Evolutionary conservation across 2,329 filamentous ascomycete species (phyloP).

Genomic region (Pleurostoma richardsiae): DNA sequence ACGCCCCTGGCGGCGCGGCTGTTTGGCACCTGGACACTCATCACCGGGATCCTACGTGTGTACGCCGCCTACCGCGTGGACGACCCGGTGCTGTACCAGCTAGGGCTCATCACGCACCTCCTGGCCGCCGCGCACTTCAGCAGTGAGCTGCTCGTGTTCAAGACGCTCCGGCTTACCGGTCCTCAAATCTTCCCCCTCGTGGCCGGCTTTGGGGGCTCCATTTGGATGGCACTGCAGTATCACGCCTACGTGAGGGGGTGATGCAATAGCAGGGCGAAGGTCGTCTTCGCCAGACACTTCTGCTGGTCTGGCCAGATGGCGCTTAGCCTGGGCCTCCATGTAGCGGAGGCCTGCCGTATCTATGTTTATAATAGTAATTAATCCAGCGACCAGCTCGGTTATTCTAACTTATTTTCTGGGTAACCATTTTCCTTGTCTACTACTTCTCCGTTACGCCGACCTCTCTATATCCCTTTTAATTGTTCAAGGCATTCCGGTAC

Average conservation of each 20-base stretch:
- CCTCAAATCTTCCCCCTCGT: constrained; percentile 52
- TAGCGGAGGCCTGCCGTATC: background rate
- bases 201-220: constrained; percentile 35
- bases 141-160: constrained; percentile 76
- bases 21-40: constrained; percentile 84
- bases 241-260: constrained; percentile 54
- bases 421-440: background rate
- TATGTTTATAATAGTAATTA: background rate
- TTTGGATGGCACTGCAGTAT: constrained; percentile 65
- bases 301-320: no score
- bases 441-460: no score
- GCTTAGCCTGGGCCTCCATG: no score
- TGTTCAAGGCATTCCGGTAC: constrained; percentile 63
- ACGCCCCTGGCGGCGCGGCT: constrained; percentile 73
- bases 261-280: background rate
- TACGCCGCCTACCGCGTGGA: constrained; percentile 82
- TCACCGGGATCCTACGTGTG: constrained; percentile 70
- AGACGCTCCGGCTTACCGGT: constrained; percentile 61
- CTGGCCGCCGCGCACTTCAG: constrained; percentile 75
- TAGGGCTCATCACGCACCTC: constrained; percentile 77
- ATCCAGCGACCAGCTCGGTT: background rate
- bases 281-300: background rate
- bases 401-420: background rate
- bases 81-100: constrained; percentile 67
- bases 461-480: constrained; percentile 1